These are phyloP conservation scores for Iris macrosiphon DNA, from an alignment of 106 monocot species.

Conservation along the genomic window DNA sequence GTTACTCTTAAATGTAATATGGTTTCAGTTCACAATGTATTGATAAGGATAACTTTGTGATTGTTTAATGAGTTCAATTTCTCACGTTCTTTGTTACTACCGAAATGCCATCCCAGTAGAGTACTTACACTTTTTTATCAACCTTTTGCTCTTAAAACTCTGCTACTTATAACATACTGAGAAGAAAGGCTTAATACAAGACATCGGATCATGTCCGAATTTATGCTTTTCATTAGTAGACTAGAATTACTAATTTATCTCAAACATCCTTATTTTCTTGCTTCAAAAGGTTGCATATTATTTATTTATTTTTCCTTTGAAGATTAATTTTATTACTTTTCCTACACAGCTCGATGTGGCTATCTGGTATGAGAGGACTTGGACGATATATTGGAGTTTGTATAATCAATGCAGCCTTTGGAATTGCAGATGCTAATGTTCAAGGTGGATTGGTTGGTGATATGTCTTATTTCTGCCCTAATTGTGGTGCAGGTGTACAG, in stretches of 20 bases:
- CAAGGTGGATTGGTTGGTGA: constrained; percentile 71
- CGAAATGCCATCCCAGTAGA: constrained; percentile 28
- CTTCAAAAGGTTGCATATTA: not conserved
- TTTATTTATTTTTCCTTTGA: not conserved
- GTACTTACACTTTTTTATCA: constrained; percentile 24
- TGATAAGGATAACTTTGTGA: not conserved
- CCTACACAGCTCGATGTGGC: constrained; percentile 40
- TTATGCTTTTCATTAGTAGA: constrained; percentile 13
- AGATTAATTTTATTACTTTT: not conserved
- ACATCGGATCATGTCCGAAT: constrained; percentile 16
- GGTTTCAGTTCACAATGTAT: not conserved
- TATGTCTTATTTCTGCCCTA: constrained; percentile 50
- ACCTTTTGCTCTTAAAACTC: constrained; percentile 23
- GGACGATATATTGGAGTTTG: constrained; percentile 41
- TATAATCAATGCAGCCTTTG: constrained; percentile 43
- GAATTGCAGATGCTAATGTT: constrained; percentile 50
- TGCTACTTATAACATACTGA: constrained; percentile 15
- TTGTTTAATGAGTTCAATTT: not conserved
- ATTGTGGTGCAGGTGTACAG: no score
- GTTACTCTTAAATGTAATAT: not conserved
- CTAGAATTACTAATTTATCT: constrained; percentile 11
- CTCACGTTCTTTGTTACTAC: not conserved
- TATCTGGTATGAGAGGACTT: constrained; percentile 49
- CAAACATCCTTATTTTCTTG: not conserved
- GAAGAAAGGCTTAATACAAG: constrained; percentile 32